Evolutionary conservation across 345 rosid genomes (phyloP).

Genomic region (Clausena lansium): DNA sequence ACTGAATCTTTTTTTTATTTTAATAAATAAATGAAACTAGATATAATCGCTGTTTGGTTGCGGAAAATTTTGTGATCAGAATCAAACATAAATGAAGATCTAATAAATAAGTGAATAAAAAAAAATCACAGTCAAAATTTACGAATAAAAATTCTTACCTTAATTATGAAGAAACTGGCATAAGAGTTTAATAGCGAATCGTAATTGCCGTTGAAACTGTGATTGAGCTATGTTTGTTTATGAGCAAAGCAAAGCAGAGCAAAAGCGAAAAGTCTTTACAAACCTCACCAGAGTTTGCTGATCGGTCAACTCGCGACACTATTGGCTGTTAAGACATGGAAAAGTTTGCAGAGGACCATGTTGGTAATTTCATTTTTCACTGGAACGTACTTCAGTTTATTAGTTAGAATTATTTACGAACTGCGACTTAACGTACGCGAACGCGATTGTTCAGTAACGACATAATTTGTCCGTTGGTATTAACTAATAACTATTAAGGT

Average conservation of each 20-base stretch:
- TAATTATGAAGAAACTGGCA: not conserved
- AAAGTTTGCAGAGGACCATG: not conserved
- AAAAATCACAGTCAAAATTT: not conserved
- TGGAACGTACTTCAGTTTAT: not conserved
- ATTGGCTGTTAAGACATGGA: not conserved
- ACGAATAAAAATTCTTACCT: not conserved
- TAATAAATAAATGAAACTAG: not conserved
- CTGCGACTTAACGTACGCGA: not conserved
- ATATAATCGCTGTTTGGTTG: not conserved
- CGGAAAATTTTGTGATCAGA: not conserved
- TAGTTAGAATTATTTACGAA: not conserved
- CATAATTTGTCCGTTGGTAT: not conserved
- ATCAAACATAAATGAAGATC: constrained; percentile 12
- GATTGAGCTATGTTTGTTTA: not conserved
- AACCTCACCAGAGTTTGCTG: constrained; percentile 1
- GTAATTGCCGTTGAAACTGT: not conserved
- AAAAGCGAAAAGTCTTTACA: not conserved
- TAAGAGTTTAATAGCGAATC: not conserved
- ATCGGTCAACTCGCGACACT: constrained; percentile 6
- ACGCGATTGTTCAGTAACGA: not conserved
- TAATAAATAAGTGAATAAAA: not conserved
- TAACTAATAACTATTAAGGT: too few relatives aligned
- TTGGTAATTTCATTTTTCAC: not conserved
- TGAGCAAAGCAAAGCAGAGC: not conserved
- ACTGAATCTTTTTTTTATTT: not conserved